Evolutionary conservation across 2,329 filamentous ascomycete genomes (phyloP), one percentile per base, ranked within the genome.

Genomic region (Paraphoma chrysanthemicola): DNA sequence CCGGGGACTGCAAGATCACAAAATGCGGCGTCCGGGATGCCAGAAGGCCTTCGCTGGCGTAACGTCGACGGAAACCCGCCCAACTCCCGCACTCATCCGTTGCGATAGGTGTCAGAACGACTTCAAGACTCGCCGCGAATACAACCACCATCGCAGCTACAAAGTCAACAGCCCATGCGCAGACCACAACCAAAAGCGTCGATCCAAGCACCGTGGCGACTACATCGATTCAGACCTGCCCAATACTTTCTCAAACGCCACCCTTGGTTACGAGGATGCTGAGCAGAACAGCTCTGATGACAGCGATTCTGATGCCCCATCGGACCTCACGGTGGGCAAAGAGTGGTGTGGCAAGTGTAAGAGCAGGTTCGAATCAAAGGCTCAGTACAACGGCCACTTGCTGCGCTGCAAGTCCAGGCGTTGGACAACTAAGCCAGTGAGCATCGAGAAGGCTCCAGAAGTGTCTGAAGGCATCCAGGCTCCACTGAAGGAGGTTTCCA

Each of bases 271-370:
- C 29, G 44, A 43, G 9, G 46, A 57, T 23, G 23, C 17, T 17
- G 30, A 0, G 62, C 69, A 6, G 46, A 28, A 45, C 14, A 16
- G 10, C 12, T 29, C 6, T 23, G 17, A 18, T 38, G 42, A 28
- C 23, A 10, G 11, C 17, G 48, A 47, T 10, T 47, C 55, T 18
- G 23, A 38, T 10, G 49, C 54, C 1, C 49, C 58, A 9, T 62
- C 51, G 7, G 48, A 62, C 18, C 38, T 56, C 30, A 61, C 55
- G 14, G 41, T 45, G 3, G 42, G 39, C 9, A 53, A 29, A 4
- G 10, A 56, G 10, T 58, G 51, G 30, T 73, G 71, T 48, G 29
- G 48, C 3, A 48, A 49, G 7, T 74, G 71, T 51, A 66, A 64
- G 31, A 60, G 54, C n/a, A n/a, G 10, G 0, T 74, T 71, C 44